Evolutionary conservation across 345 rosid genomes (phyloP).

Genomic region (Populus tremula): DNA sequence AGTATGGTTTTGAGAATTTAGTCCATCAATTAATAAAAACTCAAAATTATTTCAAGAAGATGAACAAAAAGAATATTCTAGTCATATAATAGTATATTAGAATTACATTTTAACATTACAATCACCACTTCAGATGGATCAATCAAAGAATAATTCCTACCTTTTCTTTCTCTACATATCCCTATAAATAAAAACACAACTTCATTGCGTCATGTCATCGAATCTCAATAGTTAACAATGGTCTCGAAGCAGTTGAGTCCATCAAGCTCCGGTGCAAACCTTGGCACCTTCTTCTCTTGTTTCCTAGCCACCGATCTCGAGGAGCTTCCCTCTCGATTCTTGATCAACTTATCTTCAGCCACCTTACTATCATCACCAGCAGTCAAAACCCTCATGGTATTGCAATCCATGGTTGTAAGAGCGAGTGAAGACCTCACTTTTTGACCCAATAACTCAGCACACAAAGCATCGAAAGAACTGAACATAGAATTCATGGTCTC

Average conservation of each 20-base stretch:
- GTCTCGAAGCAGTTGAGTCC: slow-evolving; percentile 78
- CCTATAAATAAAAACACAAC: neutral
- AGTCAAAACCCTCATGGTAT: neutral
- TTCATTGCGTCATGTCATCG: no score
- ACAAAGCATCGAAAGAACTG: slow-evolving; percentile 61
- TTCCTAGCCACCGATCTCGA: neutral
- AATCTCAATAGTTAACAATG: slow-evolving; percentile 27
- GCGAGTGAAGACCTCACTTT: slow-evolving; percentile 27
- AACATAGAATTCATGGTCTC: slow-evolving; percentile 69
- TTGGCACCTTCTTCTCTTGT: slow-evolving; percentile 28
- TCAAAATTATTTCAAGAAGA: neutral
- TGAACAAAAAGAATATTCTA: neutral
- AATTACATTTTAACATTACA: neutral
- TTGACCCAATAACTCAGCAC: slow-evolving; percentile 56
- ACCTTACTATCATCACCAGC: neutral
- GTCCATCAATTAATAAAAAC: neutral
- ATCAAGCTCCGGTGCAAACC: slow-evolving; percentile 61
- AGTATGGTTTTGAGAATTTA: neutral
- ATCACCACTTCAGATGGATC: neutral
- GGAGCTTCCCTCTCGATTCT: neutral
- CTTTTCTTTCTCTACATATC: neutral
- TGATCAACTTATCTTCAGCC: neutral
- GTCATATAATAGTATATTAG: neutral
- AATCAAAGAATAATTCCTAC: neutral
- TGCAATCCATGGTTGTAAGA: neutral